A percentile compares a stretch with the other conserved stretches of the same genome.
phyloP scores from a whole-genome alignment of 2,329 filamentous ascomycete species.

The Botrytis aclada region DNA sequence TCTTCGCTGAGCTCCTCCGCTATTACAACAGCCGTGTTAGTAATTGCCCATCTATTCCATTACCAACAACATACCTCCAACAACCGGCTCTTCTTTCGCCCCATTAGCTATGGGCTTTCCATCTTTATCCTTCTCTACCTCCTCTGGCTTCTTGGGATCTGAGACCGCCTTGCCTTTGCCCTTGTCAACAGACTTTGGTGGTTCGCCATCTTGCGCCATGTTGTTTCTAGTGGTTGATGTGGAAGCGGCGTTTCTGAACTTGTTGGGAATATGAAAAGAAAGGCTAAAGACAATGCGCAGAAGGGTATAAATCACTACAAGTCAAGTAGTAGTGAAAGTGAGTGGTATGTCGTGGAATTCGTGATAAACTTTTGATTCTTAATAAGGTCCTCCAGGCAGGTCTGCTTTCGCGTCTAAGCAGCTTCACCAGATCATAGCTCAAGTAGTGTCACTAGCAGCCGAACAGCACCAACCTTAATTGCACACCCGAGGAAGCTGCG shows the following conservation, averaged over 20 bases:
- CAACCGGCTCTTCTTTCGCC: slow-evolving; percentile 66
- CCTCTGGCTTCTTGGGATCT: slow-evolving; percentile 59
- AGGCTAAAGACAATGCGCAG: slow-evolving; percentile 14
- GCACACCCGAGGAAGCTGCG: background rate
- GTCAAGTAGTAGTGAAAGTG: slow-evolving; percentile 18
- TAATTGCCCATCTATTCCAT: slow-evolving; percentile 37
- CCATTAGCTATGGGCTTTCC: slow-evolving; percentile 68
- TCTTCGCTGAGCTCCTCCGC: slow-evolving; percentile 94
- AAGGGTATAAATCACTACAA: slow-evolving; percentile 10
- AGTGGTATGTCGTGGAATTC: slow-evolving; percentile 34
- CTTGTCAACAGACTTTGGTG: slow-evolving; percentile 82
- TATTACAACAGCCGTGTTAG: slow-evolving; percentile 36
- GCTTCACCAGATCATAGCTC: slow-evolving; percentile 22
- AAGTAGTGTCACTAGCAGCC: slow-evolving; percentile 15
- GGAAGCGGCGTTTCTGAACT: slow-evolving; percentile 16
- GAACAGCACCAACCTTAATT: slow-evolving; percentile 13
- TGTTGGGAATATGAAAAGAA: slow-evolving; percentile 3
- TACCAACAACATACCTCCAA: slow-evolving; percentile 40
- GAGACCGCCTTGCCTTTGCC: slow-evolving; percentile 86
- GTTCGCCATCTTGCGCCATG: slow-evolving; percentile 94
- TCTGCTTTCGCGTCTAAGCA: slow-evolving; percentile 22
- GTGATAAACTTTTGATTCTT: slow-evolving; percentile 29
- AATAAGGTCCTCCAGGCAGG: slow-evolving; percentile 23
- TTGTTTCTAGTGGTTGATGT: slow-evolving; percentile 38
- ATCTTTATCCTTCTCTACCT: slow-evolving; percentile 62